A percentile compares a stretch with the other conserved stretches of the same genome.
Conservation (phyloP, 2,329 filamentous ascomycete genomes). For the Curvularia verruculosa region DNA sequence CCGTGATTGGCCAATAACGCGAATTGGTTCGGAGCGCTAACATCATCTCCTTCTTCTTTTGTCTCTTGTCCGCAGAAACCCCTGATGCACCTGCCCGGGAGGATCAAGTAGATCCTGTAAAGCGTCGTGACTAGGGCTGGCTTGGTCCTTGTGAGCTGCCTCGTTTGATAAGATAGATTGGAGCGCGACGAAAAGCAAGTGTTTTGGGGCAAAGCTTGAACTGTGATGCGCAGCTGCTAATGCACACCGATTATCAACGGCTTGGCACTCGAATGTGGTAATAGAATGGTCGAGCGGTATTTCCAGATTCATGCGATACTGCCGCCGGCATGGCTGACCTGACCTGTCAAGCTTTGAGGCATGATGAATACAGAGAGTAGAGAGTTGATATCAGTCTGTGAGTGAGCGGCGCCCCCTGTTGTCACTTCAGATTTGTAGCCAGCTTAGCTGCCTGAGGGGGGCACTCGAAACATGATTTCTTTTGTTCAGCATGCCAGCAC, state of each 20-base stretch:
- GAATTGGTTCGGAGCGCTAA: conserved; percentile 22
- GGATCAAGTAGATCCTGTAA: conserved; percentile 16
- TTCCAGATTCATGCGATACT: not conserved
- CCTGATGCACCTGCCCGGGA: conserved; percentile 22
- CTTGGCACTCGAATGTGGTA: conserved; percentile 8
- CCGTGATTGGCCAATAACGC: conserved; percentile 16
- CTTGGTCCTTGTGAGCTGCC: conserved; percentile 6
- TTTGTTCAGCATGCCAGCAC: not conserved
- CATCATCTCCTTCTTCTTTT: conserved; percentile 23
- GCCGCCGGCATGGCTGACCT: not conserved
- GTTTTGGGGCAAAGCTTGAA: conserved; percentile 7
- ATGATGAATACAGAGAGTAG: not conserved
- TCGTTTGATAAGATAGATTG: conserved; percentile 23
- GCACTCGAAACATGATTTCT: not conserved
- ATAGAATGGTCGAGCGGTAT: not conserved
- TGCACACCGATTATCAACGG: conserved; percentile 14
- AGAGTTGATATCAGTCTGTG: not conserved
- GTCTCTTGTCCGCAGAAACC: conserved; percentile 17
- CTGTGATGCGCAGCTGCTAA: conserved; percentile 6
- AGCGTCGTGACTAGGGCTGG: conserved; percentile 3
- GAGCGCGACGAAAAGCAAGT: conserved; percentile 12
- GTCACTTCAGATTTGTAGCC: not conserved
- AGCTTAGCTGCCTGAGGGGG: not conserved
- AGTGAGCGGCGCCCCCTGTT: not conserved
- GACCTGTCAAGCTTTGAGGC: not conserved